These are phyloP conservation scores for Antitrichia curtipendula DNA, from an alignment of 225 moss, liverwort and hornwort genomes.

Conservation along the genomic window DNA sequence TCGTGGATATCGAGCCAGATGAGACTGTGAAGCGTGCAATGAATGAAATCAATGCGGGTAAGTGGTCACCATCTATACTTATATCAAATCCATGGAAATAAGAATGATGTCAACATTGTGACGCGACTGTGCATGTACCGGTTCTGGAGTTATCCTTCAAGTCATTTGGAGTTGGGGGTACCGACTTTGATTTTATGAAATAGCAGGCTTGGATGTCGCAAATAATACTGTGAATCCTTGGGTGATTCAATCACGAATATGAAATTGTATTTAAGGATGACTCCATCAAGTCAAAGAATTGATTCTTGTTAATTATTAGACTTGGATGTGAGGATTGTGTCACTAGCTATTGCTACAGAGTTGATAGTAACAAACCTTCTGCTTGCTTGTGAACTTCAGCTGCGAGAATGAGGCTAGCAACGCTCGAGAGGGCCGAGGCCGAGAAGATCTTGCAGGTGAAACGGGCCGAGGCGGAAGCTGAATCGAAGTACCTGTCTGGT, in stretches of 20 bases:
- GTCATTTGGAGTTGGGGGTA: background rate
- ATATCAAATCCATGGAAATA: background rate
- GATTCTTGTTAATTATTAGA: too few relatives aligned
- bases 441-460: constrained; percentile 87
- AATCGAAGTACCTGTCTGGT: constrained; percentile 73
- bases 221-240: background rate
- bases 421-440: constrained; percentile 68
- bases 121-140: background rate
- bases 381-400: constrained; percentile 24
- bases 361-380: background rate
- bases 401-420: constrained; percentile 63
- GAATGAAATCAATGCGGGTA: constrained; percentile 93
- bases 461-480: constrained; percentile 78
- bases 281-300: too few relatives aligned
- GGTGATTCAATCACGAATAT: background rate
- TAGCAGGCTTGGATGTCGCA: background rate
- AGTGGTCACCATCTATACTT: background rate
- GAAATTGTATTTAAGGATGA: background rate
- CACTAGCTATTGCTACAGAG: background rate
- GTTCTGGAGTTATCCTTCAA: background rate
- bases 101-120: background rate
- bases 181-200: background rate
- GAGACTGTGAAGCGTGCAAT: constrained; percentile 78
- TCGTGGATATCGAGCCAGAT: constrained; percentile 76
- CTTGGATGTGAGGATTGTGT: background rate